Conservation (phyloP, 2,329 filamentous ascomycete genomes). For the Sporothrix brasiliensis region DNA sequence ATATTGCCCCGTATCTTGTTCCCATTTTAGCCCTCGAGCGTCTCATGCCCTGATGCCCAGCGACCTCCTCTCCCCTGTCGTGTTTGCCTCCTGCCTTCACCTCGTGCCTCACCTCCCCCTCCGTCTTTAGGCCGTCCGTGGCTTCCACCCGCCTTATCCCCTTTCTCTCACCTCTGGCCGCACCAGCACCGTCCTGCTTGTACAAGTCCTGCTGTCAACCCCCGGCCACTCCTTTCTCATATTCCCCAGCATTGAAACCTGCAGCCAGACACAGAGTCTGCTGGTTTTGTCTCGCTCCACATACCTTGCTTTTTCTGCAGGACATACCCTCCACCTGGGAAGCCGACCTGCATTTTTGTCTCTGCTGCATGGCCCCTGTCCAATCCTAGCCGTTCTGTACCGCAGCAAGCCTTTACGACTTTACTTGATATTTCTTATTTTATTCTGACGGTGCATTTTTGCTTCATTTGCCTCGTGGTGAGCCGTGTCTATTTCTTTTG, state of each 20-base stretch:
- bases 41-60: background rate
- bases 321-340: background rate
- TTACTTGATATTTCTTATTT: background rate
- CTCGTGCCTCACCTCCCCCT: conserved; percentile 11
- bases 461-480: conserved; percentile 7
- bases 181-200: background rate
- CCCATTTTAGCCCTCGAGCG: background rate
- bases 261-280: background rate
- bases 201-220: background rate
- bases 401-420: background rate
- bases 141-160: conserved; percentile 1
- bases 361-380: conserved; percentile 22
- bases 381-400: conserved; percentile 1
- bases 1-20: background rate
- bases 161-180: conserved; percentile 14
- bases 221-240: conserved; percentile 22
- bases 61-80: background rate
- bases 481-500: background rate
- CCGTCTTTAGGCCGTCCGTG: background rate
- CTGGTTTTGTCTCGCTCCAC: background rate
- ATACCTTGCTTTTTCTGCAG: conserved; percentile 2
- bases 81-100: background rate
- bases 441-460: background rate
- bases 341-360: conserved; percentile 10
- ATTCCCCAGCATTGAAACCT: conserved; percentile 20